Evolutionary conservation across 352 stramenopile genomes (phyloP), one percentile per base, ranked within the genome.

Genomic region (Phytopythium chamaehyphon): DNA sequence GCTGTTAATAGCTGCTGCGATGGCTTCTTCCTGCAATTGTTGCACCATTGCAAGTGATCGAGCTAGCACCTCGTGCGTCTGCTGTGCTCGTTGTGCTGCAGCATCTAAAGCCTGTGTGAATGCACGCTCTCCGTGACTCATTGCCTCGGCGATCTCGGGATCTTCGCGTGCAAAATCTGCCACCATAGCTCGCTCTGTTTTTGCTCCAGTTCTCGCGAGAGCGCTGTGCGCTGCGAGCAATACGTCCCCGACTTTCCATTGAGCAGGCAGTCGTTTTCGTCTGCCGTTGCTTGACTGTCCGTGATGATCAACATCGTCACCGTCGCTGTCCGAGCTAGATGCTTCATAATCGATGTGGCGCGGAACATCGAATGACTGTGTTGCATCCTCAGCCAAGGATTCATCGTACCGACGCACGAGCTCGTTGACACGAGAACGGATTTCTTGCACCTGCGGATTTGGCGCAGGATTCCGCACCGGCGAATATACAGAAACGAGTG

Each of bases 331-430:
- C 7, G 55, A 54, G n/a, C 28, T 33, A 5, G 28, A 33, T 10
- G 28, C 9, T 10, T 33, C 28, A 10, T 9, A 9, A 33, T 33
- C 28, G 9, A 33, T 9, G 28, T 9, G 5, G 5, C 28, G 28
- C 5, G 28, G 9, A 9, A 33, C 9, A 9, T 33, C 28, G 28
- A 33, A 33, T 5, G 28, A 33, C 8, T 22, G 39, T 23, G 6
- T n/a, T 8, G 39, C n/a, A 22, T 49, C 40, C 37, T 36, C 47
- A 44, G 52, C 56, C 19, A 68, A n/a, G 1, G 47, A 67, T 43
- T 86, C 79, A 43, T 90, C 73, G 48, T 80, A 90, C 5, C 65
- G 68, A 11, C 79, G 76, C 43, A 90, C 67, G 18, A 90, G 61
- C n/a, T 87, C 79, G 6, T 68, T 72, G 28, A 90, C 79, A 23